Percentiles rank a stretch among this genome's conserved stretches.
Conservation (phyloP, 2,329 filamentous ascomycete genomes). For the Chlorencoelia australis region DNA sequence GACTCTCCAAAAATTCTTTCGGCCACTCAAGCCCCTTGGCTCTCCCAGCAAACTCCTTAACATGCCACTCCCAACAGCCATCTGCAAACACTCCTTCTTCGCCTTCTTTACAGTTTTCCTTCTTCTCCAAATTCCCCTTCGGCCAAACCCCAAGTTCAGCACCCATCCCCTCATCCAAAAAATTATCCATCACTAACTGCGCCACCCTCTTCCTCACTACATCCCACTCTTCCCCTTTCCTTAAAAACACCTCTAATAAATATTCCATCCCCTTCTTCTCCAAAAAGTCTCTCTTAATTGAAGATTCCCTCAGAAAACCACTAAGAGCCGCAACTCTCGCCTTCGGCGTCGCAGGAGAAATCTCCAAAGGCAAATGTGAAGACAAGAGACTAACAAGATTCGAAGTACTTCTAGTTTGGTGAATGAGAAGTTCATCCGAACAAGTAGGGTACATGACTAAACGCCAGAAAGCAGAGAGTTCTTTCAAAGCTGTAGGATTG, state of each 20-base stretch:
- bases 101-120: constrained; percentile 28
- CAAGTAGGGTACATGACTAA: constrained; percentile 22
- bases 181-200: constrained; percentile 52
- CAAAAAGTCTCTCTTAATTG: constrained; percentile 47
- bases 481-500: constrained; percentile 49
- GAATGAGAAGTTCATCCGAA: constrained; percentile 1
- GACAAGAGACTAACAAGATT: constrained; percentile 21
- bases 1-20: constrained; percentile 17
- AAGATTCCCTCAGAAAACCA: constrained; percentile 44
- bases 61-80: constrained; percentile 50
- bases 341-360: constrained; percentile 23
- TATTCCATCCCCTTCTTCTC: constrained; percentile 41
- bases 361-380: constrained; percentile 14
- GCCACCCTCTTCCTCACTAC: constrained; percentile 43
- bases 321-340: constrained; percentile 40
- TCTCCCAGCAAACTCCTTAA: constrained; percentile 24
- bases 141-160: constrained; percentile 49
- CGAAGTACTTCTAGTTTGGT: constrained; percentile 2
- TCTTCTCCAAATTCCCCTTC: constrained; percentile 26
- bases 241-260: constrained; percentile 42
- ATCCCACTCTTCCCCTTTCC: constrained; percentile 38
- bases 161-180: constrained; percentile 56
- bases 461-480: constrained; percentile 40
- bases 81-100: constrained; percentile 32
- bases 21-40: constrained; percentile 15